These are phyloP conservation scores for Pelargonium fulgidum DNA, from an alignment of 441 rosid genomes.

Conservation along the genomic window DNA sequence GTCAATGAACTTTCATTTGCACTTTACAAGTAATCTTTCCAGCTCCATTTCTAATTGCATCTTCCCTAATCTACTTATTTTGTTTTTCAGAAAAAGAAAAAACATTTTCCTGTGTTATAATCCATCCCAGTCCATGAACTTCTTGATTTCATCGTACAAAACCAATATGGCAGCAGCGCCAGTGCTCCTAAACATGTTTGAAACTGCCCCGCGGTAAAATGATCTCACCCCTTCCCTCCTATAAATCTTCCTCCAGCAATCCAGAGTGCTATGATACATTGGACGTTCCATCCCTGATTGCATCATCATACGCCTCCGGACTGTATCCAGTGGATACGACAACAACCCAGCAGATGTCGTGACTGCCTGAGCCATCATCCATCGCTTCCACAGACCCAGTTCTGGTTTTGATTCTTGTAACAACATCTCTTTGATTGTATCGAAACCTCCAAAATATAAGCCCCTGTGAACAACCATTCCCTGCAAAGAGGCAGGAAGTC, in stretches of 20 bases:
- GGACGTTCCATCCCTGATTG: constrained; percentile 76
- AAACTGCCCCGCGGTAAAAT: constrained; percentile 80
- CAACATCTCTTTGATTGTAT: constrained; percentile 70
- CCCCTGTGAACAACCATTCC: constrained; percentile 84
- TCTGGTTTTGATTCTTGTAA: constrained; percentile 48
- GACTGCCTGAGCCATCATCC: constrained; percentile 87
- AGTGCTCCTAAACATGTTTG: constrained; percentile 78
- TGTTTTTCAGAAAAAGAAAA: too few species aligned
- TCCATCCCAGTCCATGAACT: constrained; percentile 72
- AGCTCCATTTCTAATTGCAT: too few species aligned
- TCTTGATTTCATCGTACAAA: constrained; percentile 77
- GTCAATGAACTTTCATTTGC: too few species aligned
- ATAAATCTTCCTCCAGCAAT: constrained; percentile 79
- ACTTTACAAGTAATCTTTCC: too few species aligned
- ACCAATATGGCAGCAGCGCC: constrained; percentile 93
- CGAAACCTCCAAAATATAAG: constrained; percentile 85
- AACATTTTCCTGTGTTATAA: constrained; percentile 23
- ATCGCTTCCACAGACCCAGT: constrained; percentile 75
- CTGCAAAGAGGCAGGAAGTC: constrained; percentile 81
- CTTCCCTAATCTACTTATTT: too few species aligned
- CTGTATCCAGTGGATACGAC: constrained; percentile 87
- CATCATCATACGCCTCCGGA: constrained; percentile 91
- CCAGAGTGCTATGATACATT: constrained; percentile 52
- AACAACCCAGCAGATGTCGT: constrained; percentile 77
- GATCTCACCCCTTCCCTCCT: constrained; percentile 68